Conservation (phyloP, 495 filamentous ascomycete species). For the Oleoguttula mirabilis region DNA sequence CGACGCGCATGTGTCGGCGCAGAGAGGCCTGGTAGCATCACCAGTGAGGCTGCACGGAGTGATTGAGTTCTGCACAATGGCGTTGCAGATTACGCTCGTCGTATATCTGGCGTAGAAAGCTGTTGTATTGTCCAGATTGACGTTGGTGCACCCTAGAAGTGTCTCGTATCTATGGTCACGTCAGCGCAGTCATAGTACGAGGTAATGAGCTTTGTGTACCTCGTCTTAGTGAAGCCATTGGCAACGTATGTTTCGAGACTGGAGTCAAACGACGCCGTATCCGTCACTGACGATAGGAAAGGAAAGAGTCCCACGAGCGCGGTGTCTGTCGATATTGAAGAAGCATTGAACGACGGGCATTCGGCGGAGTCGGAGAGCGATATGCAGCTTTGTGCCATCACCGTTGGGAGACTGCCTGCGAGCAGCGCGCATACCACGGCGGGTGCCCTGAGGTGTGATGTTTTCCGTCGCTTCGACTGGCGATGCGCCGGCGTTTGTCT, state of each 20-base stretch:
- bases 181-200: slow-evolving; percentile 8
- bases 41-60: slow-evolving; percentile 52
- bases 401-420: slow-evolving; percentile 11
- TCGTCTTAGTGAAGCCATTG: slow-evolving; percentile 57
- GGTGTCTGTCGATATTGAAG: slow-evolving; percentile 66
- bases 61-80: slow-evolving; percentile 85
- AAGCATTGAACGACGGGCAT: slow-evolving; percentile 71
- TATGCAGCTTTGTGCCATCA: slow-evolving; percentile 48
- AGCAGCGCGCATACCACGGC: slow-evolving; percentile 7
- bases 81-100: slow-evolving; percentile 84
- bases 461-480: slow-evolving; percentile 3
- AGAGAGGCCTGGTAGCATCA: slow-evolving; percentile 59
- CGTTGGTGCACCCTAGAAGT: slow-evolving; percentile 66
- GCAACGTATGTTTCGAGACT: slow-evolving; percentile 61
- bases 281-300: slow-evolving; percentile 72
- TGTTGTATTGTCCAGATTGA: slow-evolving; percentile 70
- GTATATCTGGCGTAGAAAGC: slow-evolving; percentile 89
- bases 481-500: no score
- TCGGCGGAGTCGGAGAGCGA: slow-evolving; percentile 63
- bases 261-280: slow-evolving; percentile 63
- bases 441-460: background rate
- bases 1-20: slow-evolving; percentile 79
- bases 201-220: slow-evolving; percentile 44
- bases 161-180: slow-evolving; percentile 47
- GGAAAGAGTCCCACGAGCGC: slow-evolving; percentile 59